Evolutionary conservation across 2,329 filamentous ascomycete species (phyloP).

Genomic region (Cladophialophora bantiana): DNA sequence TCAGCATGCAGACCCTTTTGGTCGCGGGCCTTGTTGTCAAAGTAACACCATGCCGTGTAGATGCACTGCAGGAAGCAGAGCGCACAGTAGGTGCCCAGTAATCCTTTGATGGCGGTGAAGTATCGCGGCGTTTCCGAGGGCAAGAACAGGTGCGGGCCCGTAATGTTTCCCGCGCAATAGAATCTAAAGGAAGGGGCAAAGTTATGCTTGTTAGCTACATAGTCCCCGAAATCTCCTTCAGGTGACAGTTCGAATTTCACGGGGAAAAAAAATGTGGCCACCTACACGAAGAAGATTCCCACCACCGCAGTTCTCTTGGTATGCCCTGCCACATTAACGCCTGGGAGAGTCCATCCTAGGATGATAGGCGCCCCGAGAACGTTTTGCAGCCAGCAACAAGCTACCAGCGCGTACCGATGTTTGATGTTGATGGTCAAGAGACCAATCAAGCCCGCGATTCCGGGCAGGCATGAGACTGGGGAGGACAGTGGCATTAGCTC

Average conservation of each 20-base stretch:
- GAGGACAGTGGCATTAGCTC: constrained; percentile 39
- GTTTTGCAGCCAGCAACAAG: constrained; percentile 62
- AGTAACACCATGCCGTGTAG: constrained; percentile 37
- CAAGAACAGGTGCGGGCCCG: constrained; percentile 58
- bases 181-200: constrained; percentile 41
- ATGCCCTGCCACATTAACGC: constrained; percentile 57
- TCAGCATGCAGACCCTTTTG: constrained; percentile 18
- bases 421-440: constrained; percentile 57
- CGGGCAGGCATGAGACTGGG: constrained; percentile 39
- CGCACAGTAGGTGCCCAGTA: constrained; percentile 54
- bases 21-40: constrained; percentile 32
- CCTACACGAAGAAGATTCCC: constrained; percentile 55
- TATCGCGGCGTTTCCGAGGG: constrained; percentile 54
- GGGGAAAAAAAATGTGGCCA: background rate
- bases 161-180: constrained; percentile 59
- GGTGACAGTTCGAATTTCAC: background rate
- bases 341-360: constrained; percentile 60
- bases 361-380: constrained; percentile 60
- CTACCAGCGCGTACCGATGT: constrained; percentile 58
- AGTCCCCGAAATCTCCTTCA: background rate
- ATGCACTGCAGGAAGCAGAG: constrained; percentile 48
- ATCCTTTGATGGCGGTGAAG: constrained; percentile 52
- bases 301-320: constrained; percentile 60
- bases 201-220: background rate
- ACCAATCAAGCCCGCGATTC: constrained; percentile 57